phyloP scores from a whole-genome alignment of 768 basidiomycete genomes.

The Suillus placidus region DNA sequence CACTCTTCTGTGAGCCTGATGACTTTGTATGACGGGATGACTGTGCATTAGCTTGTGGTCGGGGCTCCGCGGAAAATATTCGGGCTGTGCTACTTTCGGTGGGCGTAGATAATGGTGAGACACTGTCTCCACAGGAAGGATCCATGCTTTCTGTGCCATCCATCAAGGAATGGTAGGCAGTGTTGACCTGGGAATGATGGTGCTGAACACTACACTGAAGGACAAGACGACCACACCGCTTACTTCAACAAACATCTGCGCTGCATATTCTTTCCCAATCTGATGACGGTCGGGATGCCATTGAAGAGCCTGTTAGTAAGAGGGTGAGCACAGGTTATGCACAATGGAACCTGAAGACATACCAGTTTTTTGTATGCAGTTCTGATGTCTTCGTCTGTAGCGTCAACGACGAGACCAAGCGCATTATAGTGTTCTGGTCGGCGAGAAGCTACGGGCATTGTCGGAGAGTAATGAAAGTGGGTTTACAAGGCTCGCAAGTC shows the following conservation, averaged over 20 bases:
- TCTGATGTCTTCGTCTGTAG: constrained; percentile 55
- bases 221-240: constrained; percentile 18
- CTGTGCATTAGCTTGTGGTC: constrained; percentile 24
- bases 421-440: constrained; percentile 40
- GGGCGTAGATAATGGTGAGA: constrained; percentile 26
- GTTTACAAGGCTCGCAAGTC: constrained; percentile 11
- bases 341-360: constrained; percentile 29
- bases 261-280: constrained; percentile 52
- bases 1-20: constrained; percentile 32
- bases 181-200: constrained; percentile 44
- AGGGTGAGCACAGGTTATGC: constrained; percentile 22
- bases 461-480: constrained; percentile 20
- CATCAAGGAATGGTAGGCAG: constrained; percentile 58
- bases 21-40: constrained; percentile 35
- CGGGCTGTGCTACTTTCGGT: constrained; percentile 23
- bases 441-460: constrained; percentile 26
- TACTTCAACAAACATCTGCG: constrained; percentile 62
- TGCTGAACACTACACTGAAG: background rate
- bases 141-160: constrained; percentile 41
- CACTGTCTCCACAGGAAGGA: constrained; percentile 30
- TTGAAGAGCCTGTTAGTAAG: constrained; percentile 52
- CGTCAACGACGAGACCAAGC: constrained; percentile 47
- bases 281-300: constrained; percentile 72
- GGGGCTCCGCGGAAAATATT: constrained; percentile 18
- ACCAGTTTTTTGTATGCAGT: constrained; percentile 67